These are phyloP conservation scores for Sporothrix mexicana DNA, from an alignment of 2,329 filamentous ascomycete genomes.

Conservation along the genomic window DNA sequence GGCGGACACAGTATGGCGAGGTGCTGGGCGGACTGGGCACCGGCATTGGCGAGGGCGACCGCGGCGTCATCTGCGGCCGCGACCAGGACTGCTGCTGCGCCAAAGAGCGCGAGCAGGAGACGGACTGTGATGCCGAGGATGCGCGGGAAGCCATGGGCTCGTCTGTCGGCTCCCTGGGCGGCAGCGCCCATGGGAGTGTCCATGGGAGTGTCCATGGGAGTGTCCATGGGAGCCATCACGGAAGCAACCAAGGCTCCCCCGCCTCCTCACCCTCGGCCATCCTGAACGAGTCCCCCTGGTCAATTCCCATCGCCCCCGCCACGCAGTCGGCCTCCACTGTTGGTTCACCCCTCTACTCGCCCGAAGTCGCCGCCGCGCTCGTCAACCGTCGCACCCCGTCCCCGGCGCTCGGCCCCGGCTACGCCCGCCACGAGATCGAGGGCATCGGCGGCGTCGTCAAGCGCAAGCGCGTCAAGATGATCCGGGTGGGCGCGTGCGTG, in stretches of 20 bases:
- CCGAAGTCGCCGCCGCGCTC: constrained; percentile 37
- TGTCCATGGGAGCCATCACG: no score
- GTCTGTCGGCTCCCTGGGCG: constrained; percentile 31
- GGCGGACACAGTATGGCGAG: constrained; percentile 84
- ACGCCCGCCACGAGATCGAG: constrained; percentile 85
- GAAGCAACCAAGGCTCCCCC: not conserved
- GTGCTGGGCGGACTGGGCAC: constrained; percentile 81
- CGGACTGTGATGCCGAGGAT: constrained; percentile 83
- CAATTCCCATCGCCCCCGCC: constrained; percentile 35
- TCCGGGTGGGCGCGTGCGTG: constrained; percentile 82
- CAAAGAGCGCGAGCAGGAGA: constrained; percentile 79
- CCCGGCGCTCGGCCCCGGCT: constrained; percentile 69
- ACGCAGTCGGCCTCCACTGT: constrained; percentile 37
- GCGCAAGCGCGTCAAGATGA: constrained; percentile 82
- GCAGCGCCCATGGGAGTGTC: constrained; percentile 22
- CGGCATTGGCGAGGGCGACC: constrained; percentile 85
- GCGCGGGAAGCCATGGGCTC: constrained; percentile 54
- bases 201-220: no score
- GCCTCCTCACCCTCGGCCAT: constrained; percentile 31
- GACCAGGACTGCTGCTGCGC: constrained; percentile 76
- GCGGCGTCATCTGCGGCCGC: constrained; percentile 88
- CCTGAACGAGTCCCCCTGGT: constrained; percentile 31
- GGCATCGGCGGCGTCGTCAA: constrained; percentile 89
- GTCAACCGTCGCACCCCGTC: constrained; percentile 50
- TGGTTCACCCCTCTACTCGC: constrained; percentile 37